Conservation (phyloP, 306 rosid genomes). For the Prosopis cineraria region DNA sequence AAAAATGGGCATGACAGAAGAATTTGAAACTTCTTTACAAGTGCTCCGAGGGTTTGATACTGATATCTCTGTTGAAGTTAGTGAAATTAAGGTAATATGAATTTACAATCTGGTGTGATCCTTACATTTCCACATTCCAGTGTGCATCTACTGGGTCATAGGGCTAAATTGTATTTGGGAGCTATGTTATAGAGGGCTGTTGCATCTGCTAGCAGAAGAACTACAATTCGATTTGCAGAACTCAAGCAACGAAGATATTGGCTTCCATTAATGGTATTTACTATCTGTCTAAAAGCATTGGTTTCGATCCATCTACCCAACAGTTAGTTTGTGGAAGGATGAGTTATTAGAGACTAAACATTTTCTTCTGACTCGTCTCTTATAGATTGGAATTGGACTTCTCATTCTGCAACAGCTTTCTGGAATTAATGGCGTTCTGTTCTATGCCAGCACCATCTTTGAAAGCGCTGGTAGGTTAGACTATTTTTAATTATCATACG, state of each 20-base stretch:
- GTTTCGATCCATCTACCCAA: constrained; percentile 23
- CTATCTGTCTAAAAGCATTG: constrained; percentile 28
- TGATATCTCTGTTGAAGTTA: constrained; percentile 80
- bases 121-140: constrained; percentile 27
- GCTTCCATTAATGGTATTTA: constrained; percentile 83
- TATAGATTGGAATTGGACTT: constrained; percentile 93
- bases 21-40: constrained; percentile 90
- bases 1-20: constrained; percentile 96
- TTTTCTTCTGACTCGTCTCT: constrained; percentile 36
- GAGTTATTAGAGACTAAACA: constrained; percentile 27
- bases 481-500: constrained; percentile 8
- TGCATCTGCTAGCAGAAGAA: constrained; percentile 68
- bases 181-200: constrained; percentile 63
- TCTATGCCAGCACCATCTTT: constrained; percentile 86
- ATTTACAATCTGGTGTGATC: constrained; percentile 17
- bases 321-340: constrained; percentile 33
- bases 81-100: constrained; percentile 67
- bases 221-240: constrained; percentile 73
- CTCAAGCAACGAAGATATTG: constrained; percentile 85
- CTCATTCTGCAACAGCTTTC: constrained; percentile 91
- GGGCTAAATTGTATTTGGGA: constrained; percentile 20
- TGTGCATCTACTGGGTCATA: constrained; percentile 14
- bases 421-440: constrained; percentile 88
- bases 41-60: constrained; percentile 92
- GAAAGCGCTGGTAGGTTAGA: constrained; percentile 53